Evolutionary conservation across 2,329 filamentous ascomycete genomes (phyloP).

Genomic region (Claviceps citrina): DNA sequence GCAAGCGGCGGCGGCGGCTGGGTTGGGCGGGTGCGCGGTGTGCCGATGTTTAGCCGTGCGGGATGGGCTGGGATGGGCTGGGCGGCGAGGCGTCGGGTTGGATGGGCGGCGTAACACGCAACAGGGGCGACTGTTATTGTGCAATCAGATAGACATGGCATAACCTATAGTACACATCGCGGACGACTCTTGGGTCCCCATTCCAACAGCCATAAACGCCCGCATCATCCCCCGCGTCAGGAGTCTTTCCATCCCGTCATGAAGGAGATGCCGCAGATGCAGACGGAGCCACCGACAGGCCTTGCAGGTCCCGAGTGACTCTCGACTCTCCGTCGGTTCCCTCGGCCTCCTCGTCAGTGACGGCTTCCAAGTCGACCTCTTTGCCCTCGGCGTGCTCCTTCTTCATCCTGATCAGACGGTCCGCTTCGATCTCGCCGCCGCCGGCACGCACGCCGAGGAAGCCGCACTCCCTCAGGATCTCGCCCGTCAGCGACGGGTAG

Average conservation of each 20-base stretch:
- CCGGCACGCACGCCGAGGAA: conserved; percentile 31
- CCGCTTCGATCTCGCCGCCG: conserved; percentile 32
- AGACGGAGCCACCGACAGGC: conserved; percentile 16
- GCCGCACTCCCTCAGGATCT: conserved; percentile 37
- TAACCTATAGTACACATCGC: no score
- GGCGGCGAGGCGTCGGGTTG: not conserved
- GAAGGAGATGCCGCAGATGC: conserved; percentile 13
- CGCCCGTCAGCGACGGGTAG: conserved; percentile 33
- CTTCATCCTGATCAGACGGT: conserved; percentile 33
- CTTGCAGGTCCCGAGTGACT: conserved; percentile 14
- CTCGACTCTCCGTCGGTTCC: not conserved
- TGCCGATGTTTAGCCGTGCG: conserved; percentile 4
- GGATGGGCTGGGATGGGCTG: no score
- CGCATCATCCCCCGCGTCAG: no score
- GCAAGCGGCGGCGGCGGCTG: not conserved
- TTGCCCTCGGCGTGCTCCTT: conserved; percentile 18
- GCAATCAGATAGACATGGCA: no score
- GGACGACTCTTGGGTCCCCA: no score
- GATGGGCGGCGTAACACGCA: no score
- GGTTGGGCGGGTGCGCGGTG: not conserved
- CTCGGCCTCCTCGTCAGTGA: not conserved
- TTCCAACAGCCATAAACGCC: no score
- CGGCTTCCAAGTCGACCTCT: conserved; percentile 17
- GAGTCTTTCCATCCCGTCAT: no score
- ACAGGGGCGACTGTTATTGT: no score